Conservation (phyloP, 2,329 filamentous ascomycete species). For the Cytospora leucostoma region DNA sequence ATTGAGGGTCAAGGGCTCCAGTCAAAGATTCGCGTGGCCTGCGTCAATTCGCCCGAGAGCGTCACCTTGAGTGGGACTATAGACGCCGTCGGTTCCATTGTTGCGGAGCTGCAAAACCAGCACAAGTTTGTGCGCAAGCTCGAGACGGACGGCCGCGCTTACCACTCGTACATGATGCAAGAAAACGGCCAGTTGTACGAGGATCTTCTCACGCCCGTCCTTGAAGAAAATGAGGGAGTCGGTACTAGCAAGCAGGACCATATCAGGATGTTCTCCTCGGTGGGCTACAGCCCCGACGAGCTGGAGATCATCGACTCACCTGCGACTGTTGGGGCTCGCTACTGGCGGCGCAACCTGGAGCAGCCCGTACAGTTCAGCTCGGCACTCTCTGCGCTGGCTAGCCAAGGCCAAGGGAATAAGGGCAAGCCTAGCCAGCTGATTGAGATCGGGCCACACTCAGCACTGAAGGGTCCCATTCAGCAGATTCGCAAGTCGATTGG, state of each 20-base stretch:
- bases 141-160: constrained; percentile 32
- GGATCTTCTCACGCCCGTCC: background rate
- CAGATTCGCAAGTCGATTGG: constrained; percentile 32
- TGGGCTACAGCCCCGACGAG: constrained; percentile 13
- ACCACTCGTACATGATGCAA: constrained; percentile 37
- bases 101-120: constrained; percentile 11
- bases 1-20: background rate
- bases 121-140: constrained; percentile 29
- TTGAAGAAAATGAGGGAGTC: background rate
- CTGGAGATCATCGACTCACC: constrained; percentile 28
- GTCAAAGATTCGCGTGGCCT: background rate
- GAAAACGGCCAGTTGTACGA: background rate
- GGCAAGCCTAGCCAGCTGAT: constrained; percentile 28
- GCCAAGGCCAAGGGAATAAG: too few species aligned
- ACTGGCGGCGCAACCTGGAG: constrained; percentile 19
- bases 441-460: constrained; percentile 36
- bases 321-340: constrained; percentile 21
- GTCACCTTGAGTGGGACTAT: constrained; percentile 40
- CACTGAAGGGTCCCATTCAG: constrained; percentile 35
- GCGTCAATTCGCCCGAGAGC: constrained; percentile 32
- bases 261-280: constrained; percentile 23
- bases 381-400: background rate
- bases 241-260: too few species aligned
- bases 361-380: constrained; percentile 6
- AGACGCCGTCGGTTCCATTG: constrained; percentile 21